phyloP scores from a whole-genome alignment of 257 asterid species.

The Lavandula angustifolia region DNA sequence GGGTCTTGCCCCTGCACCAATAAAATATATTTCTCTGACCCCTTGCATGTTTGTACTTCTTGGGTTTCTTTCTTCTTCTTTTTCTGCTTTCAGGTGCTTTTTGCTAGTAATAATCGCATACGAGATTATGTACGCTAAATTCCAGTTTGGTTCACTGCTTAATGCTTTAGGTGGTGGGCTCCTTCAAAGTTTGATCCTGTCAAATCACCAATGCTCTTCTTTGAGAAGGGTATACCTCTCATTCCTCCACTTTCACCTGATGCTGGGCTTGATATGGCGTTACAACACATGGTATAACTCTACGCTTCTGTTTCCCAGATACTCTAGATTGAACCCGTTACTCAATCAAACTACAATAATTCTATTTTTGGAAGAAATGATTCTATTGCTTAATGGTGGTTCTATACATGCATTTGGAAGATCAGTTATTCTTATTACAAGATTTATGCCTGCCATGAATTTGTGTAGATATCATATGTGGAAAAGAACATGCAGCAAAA shows the following conservation, averaged over 20 bases:
- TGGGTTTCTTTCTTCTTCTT: neutral
- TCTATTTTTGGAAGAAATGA: neutral
- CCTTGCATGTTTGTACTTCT: neutral
- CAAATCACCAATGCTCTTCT: conserved; percentile 90
- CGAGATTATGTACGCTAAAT: conserved; percentile 7
- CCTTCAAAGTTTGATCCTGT: conserved; percentile 97
- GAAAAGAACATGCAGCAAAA: conserved; percentile 51
- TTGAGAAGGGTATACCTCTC: conserved; percentile 75
- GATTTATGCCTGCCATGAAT: conserved; percentile 15
- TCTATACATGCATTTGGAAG: conserved; percentile 22
- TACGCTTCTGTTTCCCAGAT: conserved; percentile 6
- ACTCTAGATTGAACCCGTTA: neutral
- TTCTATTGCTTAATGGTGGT: neutral
- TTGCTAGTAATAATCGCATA: neutral
- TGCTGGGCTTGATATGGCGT: conserved; percentile 75
- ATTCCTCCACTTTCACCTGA: conserved; percentile 68
- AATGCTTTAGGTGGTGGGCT: conserved; percentile 92
- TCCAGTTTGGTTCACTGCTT: conserved; percentile 26
- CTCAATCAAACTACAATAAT: neutral
- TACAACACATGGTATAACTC: conserved; percentile 69
- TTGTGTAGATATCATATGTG: conserved; percentile 54
- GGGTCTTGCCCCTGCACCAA: neutral
- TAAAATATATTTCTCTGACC: conserved; percentile 12
- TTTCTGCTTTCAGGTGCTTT: neutral
- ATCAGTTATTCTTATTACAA: conserved; percentile 3